Conservation (phyloP, 2,329 filamentous ascomycete genomes). For the Epichloe amarillans region DNA sequence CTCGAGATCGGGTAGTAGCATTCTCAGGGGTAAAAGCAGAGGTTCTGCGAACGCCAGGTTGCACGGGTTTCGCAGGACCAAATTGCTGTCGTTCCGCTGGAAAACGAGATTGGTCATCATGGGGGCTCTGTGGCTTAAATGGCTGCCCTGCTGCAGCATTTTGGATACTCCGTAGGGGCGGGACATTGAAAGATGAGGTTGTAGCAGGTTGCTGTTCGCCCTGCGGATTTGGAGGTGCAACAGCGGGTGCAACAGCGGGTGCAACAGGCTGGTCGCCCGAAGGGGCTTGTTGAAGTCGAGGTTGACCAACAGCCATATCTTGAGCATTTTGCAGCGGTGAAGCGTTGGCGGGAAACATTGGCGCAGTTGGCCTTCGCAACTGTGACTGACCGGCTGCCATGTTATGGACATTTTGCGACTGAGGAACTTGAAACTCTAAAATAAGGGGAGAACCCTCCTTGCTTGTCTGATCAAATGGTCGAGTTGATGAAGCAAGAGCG, state of each 20-base stretch:
- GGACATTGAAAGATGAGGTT: background rate
- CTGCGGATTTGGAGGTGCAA: background rate
- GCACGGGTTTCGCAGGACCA: background rate
- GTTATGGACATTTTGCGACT: background rate
- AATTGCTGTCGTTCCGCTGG: background rate
- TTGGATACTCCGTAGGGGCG: background rate
- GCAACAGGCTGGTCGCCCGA: background rate
- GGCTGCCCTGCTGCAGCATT: constrained; percentile 1
- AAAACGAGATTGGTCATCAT: background rate
- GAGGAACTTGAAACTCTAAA: background rate
- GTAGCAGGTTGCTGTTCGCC: background rate
- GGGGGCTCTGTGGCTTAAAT: constrained; percentile 1
- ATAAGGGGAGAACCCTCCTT: too few relatives aligned
- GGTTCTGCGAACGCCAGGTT: constrained; percentile 1
- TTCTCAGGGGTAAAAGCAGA: constrained; percentile 5
- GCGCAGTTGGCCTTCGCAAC: background rate
- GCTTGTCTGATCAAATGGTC: too few relatives aligned
- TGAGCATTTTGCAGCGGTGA: background rate
- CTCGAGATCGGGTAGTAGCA: constrained; percentile 7
- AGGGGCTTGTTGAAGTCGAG: background rate
- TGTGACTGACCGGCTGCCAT: background rate
- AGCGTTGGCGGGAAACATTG: background rate
- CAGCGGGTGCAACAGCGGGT: background rate
- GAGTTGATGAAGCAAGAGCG: too few relatives aligned
- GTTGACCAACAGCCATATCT: background rate